Evolutionary conservation across 2,329 filamentous ascomycete genomes (phyloP).

Genomic region (Penicillium sp.): DNA sequence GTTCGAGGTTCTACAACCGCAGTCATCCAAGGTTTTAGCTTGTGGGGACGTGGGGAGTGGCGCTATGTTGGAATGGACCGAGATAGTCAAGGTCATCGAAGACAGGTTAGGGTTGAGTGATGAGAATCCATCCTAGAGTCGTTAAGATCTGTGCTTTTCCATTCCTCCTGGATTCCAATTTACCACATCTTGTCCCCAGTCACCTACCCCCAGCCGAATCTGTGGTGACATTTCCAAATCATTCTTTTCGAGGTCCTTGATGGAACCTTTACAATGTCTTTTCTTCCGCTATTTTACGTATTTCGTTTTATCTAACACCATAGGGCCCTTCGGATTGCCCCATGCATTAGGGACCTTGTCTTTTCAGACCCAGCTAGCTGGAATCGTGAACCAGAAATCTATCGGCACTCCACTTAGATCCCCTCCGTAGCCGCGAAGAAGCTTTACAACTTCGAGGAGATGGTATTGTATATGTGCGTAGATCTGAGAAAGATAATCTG

Average conservation of each 20-base stretch:
- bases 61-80: constrained; percentile 75
- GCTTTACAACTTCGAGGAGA: not conserved
- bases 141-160: not conserved
- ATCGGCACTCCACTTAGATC: not conserved
- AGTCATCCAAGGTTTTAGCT: constrained; percentile 69
- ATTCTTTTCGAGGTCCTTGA: not conserved
- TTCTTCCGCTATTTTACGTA: not conserved
- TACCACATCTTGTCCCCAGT: not conserved
- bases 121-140: not conserved
- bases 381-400: not conserved
- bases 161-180: not conserved
- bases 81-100: constrained; percentile 67
- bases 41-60: constrained; percentile 79
- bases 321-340: not conserved
- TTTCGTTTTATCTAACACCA: not conserved
- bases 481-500: not conserved
- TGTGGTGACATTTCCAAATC: not conserved
- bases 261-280: not conserved
- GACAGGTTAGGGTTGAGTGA: constrained; percentile 21
- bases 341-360: not conserved
- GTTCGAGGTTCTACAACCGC: constrained; percentile 71
- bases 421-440: not conserved
- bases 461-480: not conserved
- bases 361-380: not conserved
- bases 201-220: not conserved